Evolutionary conservation across 768 basidiomycete species (phyloP).

Genomic region (Paxillus ammoniavirescens): DNA sequence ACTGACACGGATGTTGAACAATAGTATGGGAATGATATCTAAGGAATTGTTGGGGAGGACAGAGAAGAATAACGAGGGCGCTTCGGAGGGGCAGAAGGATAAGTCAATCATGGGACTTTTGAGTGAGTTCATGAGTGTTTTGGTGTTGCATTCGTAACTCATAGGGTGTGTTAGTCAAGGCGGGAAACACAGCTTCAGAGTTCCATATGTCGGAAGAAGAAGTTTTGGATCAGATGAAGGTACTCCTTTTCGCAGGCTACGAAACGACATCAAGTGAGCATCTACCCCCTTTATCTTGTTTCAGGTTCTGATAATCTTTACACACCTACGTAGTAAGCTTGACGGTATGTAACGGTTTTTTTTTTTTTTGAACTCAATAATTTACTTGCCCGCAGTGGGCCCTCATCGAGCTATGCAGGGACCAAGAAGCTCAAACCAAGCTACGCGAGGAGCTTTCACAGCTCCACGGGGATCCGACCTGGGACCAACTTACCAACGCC

Average conservation of each 20-base stretch:
- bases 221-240: conserved; percentile 30
- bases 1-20: conserved; percentile 29
- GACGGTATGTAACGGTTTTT: neutral
- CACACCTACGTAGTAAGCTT: conserved; percentile 19
- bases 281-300: neutral
- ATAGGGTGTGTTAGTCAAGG: conserved; percentile 31
- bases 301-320: neutral
- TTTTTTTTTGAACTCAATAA: too few species aligned
- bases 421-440: conserved; percentile 44
- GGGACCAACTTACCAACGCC: conserved; percentile 47
- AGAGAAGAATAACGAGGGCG: conserved; percentile 25
- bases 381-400: conserved; percentile 37
- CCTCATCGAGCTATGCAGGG: conserved; percentile 49
- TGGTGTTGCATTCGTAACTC: neutral
- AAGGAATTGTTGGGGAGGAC: conserved; percentile 36
- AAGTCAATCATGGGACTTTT: conserved; percentile 16
- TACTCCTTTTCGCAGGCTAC: conserved; percentile 39
- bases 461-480: conserved; percentile 44
- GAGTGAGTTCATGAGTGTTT: neutral
- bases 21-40: conserved; percentile 38
- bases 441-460: conserved; percentile 52
- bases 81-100: conserved; percentile 18
- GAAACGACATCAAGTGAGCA: conserved; percentile 40
- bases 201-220: conserved; percentile 22
- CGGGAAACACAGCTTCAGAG: conserved; percentile 27